Percentiles rank a stretch among this genome's conserved stretches.
These are phyloP conservation scores for Scedosporium dehoogii DNA, from an alignment of 2,329 filamentous ascomycete species.

Conservation along the genomic window DNA sequence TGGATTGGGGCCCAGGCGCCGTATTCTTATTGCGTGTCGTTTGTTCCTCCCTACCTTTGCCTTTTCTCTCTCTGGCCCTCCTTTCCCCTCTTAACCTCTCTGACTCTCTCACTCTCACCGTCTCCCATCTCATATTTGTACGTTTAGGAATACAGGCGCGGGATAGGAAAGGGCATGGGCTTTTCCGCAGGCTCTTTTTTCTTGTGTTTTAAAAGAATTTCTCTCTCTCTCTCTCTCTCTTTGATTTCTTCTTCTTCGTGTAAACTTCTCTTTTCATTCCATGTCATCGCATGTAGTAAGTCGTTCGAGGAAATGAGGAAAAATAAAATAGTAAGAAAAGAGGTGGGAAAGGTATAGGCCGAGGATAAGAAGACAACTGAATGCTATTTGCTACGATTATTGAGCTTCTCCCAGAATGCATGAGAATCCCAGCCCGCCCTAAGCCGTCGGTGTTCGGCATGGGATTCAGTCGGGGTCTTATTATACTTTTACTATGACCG, in stretches of 20 bases:
- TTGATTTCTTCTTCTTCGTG: background rate
- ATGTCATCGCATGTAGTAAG: background rate
- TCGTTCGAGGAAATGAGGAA: background rate
- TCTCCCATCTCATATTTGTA: background rate
- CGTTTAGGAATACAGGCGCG: constrained; percentile 1
- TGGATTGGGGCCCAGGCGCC: background rate
- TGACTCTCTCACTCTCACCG: background rate
- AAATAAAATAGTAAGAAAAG: background rate
- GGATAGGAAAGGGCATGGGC: background rate
- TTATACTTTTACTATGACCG: too few relatives aligned
- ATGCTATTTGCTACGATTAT: background rate
- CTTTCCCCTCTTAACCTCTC: background rate
- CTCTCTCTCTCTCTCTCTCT: background rate
- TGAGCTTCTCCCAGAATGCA: too few relatives aligned
- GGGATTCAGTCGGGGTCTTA: too few relatives aligned
- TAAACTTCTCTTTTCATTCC: background rate
- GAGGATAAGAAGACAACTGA: background rate
- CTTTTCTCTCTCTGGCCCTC: background rate
- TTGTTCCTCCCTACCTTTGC: background rate
- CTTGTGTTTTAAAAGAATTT: background rate
- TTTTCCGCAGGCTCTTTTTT: background rate
- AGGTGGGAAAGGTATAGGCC: background rate
- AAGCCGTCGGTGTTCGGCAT: too few relatives aligned
- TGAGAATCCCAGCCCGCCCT: too few relatives aligned
- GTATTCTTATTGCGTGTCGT: background rate